A percentile compares a stretch with the other conserved stretches of the same genome.
These are phyloP conservation scores for Geotrichum phurueaensis DNA, from an alignment of 1,139 yeast species.

Conservation along the genomic window DNA sequence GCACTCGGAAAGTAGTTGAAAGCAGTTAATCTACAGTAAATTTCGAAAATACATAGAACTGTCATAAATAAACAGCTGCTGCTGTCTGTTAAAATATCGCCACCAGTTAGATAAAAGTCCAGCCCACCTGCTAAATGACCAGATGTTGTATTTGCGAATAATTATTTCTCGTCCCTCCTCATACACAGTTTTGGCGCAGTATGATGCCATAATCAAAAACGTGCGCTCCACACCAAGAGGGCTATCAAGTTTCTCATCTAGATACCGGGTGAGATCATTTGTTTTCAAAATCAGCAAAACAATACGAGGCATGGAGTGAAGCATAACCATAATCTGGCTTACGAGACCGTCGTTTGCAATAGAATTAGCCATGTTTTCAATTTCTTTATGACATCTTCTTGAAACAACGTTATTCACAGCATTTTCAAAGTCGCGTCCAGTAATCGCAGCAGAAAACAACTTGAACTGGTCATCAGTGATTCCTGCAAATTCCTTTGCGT, in stretches of 20 bases:
- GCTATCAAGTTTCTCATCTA: slow-evolving; percentile 75
- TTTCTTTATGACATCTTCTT: slow-evolving; percentile 51
- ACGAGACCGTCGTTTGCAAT: slow-evolving; percentile 53
- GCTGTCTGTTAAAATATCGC: slow-evolving; percentile 46
- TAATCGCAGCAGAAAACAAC: slow-evolving; percentile 85
- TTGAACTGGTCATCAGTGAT: slow-evolving; percentile 73
- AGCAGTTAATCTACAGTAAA: neutral
- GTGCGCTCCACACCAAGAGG: slow-evolving; percentile 88
- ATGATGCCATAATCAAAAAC: slow-evolving; percentile 80
- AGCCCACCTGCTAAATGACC: slow-evolving; percentile 15
- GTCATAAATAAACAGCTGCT: slow-evolving; percentile 56
- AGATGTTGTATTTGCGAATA: slow-evolving; percentile 23
- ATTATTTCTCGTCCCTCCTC: slow-evolving; percentile 52
- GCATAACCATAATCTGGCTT: slow-evolving; percentile 70
- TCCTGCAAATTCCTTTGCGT: slow-evolving; percentile 78
- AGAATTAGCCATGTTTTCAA: slow-evolving; percentile 58
- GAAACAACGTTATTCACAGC: slow-evolving; percentile 60
- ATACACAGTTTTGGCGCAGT: slow-evolving; percentile 78
- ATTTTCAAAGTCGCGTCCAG: slow-evolving; percentile 74
- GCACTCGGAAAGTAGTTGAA: neutral
- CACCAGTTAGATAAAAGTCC: slow-evolving; percentile 40
- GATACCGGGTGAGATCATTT: slow-evolving; percentile 81
- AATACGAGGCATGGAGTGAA: slow-evolving; percentile 76
- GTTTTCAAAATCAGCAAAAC: slow-evolving; percentile 85
- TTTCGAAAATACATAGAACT: slow-evolving; percentile 35